Conservation (phyloP, 495 filamentous ascomycete species). For the Mycothermus thermophilus region DNA sequence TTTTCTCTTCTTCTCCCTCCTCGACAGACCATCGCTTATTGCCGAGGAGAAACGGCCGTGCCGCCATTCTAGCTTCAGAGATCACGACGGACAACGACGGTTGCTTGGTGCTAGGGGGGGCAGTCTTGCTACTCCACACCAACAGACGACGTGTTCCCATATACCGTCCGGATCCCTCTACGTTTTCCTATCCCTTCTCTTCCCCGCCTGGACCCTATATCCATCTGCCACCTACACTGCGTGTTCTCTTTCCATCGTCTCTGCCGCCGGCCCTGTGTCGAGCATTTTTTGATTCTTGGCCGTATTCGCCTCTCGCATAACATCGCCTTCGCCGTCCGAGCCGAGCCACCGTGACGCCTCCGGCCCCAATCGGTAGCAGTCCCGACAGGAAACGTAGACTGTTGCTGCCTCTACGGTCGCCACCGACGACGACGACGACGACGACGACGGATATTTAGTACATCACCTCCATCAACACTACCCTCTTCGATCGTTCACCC, state of each 20-base stretch:
- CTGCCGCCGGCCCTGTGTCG: too few species aligned
- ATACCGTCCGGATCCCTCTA: conserved; percentile 3
- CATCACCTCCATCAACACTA: conserved; percentile 3
- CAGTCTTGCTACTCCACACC: too few species aligned
- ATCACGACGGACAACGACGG: conserved; percentile 3
- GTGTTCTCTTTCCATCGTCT: too few species aligned
- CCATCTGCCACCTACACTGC: too few species aligned
- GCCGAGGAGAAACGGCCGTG: conserved; percentile 2
- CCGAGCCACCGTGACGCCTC: conserved; percentile 10
- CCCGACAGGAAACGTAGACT: conserved; percentile 13
- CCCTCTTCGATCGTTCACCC: background rate
- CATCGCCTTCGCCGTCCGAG: conserved; percentile 4
- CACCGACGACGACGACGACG: too few species aligned
- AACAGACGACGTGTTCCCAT: conserved; percentile 10
- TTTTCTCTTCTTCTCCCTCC: conserved; percentile 2
- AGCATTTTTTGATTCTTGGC: conserved; percentile 10
- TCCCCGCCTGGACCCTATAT: too few species aligned
- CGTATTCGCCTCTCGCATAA: conserved; percentile 15
- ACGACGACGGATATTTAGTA: too few species aligned
- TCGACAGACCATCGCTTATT: background rate
- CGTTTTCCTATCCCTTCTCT: background rate
- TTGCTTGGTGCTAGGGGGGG: conserved; percentile 13
- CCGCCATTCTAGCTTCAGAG: conserved; percentile 1
- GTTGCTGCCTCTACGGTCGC: too few species aligned
- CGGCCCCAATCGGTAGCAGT: conserved; percentile 30